Evolutionary conservation across 108 stramenopile genomes (phyloP).

Genomic region (Ochromonas danica): DNA sequence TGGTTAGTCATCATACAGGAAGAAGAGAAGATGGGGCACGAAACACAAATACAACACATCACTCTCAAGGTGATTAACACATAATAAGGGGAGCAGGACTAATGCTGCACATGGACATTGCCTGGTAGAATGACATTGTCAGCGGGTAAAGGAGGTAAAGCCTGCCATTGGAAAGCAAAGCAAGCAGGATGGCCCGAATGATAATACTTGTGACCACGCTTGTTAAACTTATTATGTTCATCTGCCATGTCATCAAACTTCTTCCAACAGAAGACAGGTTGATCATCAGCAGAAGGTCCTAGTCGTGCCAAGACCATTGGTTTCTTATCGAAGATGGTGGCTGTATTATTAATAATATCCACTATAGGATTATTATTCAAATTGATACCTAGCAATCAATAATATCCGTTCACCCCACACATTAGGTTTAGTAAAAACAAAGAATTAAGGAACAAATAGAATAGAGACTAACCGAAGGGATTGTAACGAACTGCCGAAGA

Average conservation of each 20-base stretch:
- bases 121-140: too few species aligned
- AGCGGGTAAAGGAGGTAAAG: neutral
- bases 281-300: neutral
- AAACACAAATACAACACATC: too few species aligned
- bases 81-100: too few species aligned
- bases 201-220: neutral
- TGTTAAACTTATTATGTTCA: neutral
- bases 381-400: neutral
- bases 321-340: neutral
- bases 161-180: conserved; percentile 19
- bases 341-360: neutral
- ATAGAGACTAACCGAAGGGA: too few species aligned
- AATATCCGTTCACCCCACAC: neutral
- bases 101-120: too few species aligned
- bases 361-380: neutral
- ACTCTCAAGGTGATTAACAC: too few species aligned
- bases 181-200: neutral
- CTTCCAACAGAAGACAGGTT: conserved; percentile 26
- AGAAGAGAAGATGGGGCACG: too few species aligned
- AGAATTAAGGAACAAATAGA: too few species aligned
- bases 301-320: neutral
- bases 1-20: too few species aligned
- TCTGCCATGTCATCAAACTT: too few species aligned
- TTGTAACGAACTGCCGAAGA: neutral
- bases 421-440: neutral